These are phyloP conservation scores for Striga asiatica DNA, from an alignment of 257 asterid species.

Conservation along the genomic window DNA sequence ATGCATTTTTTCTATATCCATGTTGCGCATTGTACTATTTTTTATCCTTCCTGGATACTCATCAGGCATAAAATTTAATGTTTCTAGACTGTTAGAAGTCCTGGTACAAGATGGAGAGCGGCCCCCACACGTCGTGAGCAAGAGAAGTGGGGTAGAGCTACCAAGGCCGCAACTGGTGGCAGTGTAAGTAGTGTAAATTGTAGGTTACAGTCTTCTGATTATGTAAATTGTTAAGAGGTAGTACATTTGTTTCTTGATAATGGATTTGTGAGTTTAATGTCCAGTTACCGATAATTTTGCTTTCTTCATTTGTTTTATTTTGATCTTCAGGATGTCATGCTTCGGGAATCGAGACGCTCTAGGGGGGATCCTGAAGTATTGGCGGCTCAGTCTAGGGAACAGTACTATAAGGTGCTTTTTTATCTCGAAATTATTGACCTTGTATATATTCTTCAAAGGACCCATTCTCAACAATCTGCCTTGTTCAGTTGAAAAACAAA, in stretches of 20 bases:
- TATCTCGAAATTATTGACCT: background rate
- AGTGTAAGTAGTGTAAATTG: conserved; percentile 38
- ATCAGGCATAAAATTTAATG: conserved; percentile 7
- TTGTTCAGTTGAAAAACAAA: conserved; percentile 61
- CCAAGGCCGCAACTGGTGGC: conserved; percentile 92
- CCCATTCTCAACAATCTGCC: background rate
- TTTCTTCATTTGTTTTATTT: background rate
- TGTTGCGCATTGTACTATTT: background rate
- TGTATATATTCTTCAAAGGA: background rate
- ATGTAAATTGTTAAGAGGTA: background rate
- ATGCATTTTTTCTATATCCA: conserved; percentile 10
- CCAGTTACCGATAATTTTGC: too few relatives aligned
- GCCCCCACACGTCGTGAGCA: conserved; percentile 96
- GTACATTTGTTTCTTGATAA: too few relatives aligned
- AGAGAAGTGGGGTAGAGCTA: conserved; percentile 88
- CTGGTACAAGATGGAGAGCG: conserved; percentile 61
- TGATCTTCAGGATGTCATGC: conserved; percentile 57
- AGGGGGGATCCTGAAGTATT: conserved; percentile 72
- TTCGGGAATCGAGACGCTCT: conserved; percentile 55
- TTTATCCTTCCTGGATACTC: conserved; percentile 6
- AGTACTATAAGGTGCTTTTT: conserved; percentile 54
- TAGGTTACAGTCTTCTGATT: background rate
- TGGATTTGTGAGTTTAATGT: too few relatives aligned
- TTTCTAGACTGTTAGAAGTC: conserved; percentile 27
- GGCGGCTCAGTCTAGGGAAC: conserved; percentile 84